phyloP scores from a whole-genome alignment of 1,139 yeast species.

The Arxiozyma slooffiae region DNA sequence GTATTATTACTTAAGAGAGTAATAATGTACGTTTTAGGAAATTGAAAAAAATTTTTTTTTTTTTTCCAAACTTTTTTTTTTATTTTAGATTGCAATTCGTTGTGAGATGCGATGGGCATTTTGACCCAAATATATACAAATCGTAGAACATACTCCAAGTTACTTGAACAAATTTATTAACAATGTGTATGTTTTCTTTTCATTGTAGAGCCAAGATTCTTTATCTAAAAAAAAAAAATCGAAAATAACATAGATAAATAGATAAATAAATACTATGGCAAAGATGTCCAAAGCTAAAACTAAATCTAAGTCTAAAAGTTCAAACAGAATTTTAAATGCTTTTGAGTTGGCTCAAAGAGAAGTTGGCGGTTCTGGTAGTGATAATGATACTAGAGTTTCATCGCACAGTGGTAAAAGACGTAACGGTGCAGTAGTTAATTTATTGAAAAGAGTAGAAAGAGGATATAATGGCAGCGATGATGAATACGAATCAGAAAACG shows the following conservation, averaged over 20 bases:
- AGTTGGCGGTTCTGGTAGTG: constrained; percentile 30
- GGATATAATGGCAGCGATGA: constrained; percentile 18
- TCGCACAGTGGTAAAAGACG: constrained; percentile 8
- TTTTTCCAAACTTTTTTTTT: background rate
- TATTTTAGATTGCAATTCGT: background rate
- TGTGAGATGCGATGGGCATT: constrained; percentile 7
- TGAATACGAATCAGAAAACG: constrained; percentile 12
- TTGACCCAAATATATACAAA: background rate
- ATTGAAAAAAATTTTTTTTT: background rate
- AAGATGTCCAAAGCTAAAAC: constrained; percentile 25
- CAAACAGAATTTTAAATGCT: constrained; percentile 38
- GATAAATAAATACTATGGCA: constrained; percentile 20
- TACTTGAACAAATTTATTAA: background rate
- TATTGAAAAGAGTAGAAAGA: constrained; percentile 26
- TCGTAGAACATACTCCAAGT: background rate
- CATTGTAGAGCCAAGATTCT: background rate
- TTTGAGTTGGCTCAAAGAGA: constrained; percentile 41
- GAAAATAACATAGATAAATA: background rate
- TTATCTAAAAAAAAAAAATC: background rate
- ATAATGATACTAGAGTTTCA: constrained; percentile 29
- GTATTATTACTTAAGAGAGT: background rate
- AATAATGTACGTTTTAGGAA: constrained; percentile 1
- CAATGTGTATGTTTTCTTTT: background rate
- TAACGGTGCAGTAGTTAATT: constrained; percentile 33
- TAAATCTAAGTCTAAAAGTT: constrained; percentile 25